phyloP scores from a whole-genome alignment of 2,329 filamentous ascomycete genomes.

The Exserohilum rostratum region DNA sequence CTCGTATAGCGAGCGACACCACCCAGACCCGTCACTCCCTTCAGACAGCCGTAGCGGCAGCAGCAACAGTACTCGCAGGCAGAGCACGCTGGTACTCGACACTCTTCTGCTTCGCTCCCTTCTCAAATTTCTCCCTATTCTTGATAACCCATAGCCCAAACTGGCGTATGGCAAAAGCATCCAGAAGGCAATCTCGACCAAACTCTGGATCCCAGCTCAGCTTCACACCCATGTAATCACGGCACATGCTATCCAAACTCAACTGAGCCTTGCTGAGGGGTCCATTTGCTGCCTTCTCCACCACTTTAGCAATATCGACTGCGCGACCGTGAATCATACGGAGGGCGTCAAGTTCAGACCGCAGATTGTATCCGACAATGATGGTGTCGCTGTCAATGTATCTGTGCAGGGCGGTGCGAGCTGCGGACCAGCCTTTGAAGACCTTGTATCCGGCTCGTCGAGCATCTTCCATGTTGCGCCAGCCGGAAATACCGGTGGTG shows the following conservation, averaged over 20 bases:
- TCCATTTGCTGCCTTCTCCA: slow-evolving; percentile 43
- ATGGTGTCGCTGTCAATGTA: slow-evolving; percentile 43
- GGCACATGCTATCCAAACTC: slow-evolving; percentile 38
- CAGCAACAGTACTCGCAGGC: neutral
- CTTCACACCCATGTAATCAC: slow-evolving; percentile 19
- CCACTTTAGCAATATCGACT: slow-evolving; percentile 39
- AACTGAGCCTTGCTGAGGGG: slow-evolving; percentile 39
- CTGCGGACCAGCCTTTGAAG: slow-evolving; percentile 43
- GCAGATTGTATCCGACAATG: slow-evolving; percentile 44
- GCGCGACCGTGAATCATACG: slow-evolving; percentile 44
- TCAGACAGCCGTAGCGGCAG: neutral
- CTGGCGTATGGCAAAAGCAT: slow-evolving; percentile 58
- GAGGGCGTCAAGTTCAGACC: slow-evolving; percentile 41
- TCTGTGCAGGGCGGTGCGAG: slow-evolving; percentile 36
- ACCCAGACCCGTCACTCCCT: no score
- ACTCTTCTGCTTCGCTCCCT: slow-evolving; percentile 44
- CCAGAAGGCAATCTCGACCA: slow-evolving; percentile 58
- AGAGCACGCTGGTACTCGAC: slow-evolving; percentile 30
- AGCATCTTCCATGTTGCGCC: slow-evolving; percentile 33
- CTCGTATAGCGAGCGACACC: no score
- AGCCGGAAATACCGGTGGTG: slow-evolving; percentile 33
- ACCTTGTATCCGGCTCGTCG: slow-evolving; percentile 38
- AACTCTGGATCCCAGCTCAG: slow-evolving; percentile 23
- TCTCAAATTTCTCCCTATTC: slow-evolving; percentile 45
- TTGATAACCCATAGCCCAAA: slow-evolving; percentile 55